Evolutionary conservation across 305 asterid species (phyloP), one percentile per base, ranked within the genome.

Genomic region (Caryopteris hybrid): DNA sequence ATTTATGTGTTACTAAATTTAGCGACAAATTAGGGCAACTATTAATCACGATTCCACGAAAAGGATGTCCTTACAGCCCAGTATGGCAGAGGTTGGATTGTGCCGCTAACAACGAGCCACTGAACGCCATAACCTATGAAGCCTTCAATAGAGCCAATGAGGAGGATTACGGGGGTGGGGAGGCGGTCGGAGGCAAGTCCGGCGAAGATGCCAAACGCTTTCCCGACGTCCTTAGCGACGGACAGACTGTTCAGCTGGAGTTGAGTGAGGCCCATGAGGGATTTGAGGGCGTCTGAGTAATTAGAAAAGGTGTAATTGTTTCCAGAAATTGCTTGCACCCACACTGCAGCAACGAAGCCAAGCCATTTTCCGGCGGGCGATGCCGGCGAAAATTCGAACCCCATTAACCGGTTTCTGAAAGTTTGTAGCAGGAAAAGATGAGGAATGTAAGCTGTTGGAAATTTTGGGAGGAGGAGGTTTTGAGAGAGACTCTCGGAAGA

Each of bases 251-350:
- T 93, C 48, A 90, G 87, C 59, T 90, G 87, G 66, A 90, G 96
- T 52, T 93, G 98, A 21, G 96, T 83, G 64, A 93, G 86, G 1
- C 83, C 87, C 95, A 92, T 90, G 33, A 85, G 79, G 60, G 88
- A 64, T 61, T 92, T 92, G 4, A 92, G 74, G 12, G 96, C 91
- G 69, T 71, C 90, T 50, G 97, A 88, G 55, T 93, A 93, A 64
- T 90, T 91, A 0, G 99, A 83, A 74, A 93, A 93, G 11, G 94
- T 90, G 84, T 90, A 90, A 22, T 93, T 93, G 79, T 88, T 90
- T 27, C 95, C 95, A 27, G 96, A 85, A 50, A 90, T 91, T 8
- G 97, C 78, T 65, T 90, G 99, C 47, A 93, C 95, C 99, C 99
- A 93, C 0, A 93, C 86, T 74, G 96, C 96, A 17, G 95, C 75